Evolutionary conservation across 768 basidiomycete genomes (phyloP).

Genomic region (Cystoderma amianthinum): DNA sequence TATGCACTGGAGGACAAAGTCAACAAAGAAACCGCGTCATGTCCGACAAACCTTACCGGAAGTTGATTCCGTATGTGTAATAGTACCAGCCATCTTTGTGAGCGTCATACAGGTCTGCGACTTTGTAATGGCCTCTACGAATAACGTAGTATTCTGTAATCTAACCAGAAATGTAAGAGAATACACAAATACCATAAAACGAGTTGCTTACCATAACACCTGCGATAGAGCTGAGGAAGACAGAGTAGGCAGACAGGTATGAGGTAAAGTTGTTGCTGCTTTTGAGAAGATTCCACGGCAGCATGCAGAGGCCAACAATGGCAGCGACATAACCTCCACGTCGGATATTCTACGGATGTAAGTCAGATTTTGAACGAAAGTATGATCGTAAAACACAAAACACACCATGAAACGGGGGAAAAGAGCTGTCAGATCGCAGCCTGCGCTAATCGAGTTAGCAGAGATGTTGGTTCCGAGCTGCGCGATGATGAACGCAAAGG

Average conservation of each 20-base stretch:
- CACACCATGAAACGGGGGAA: conserved; percentile 68
- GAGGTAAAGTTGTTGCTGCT: conserved; percentile 72
- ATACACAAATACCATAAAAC: too few relatives aligned
- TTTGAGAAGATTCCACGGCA: conserved; percentile 73
- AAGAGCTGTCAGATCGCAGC: conserved; percentile 76
- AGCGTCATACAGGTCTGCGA: conserved; percentile 62
- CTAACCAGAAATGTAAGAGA: too few relatives aligned
- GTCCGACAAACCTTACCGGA: conserved; percentile 36
- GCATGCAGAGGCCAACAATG: conserved; percentile 66
- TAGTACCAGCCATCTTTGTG: conserved; percentile 61
- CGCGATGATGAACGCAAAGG: conserved; percentile 72
- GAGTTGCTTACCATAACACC: conserved; percentile 66
- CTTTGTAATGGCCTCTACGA: conserved; percentile 61
- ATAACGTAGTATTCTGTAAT: conserved; percentile 78
- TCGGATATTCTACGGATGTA: conserved; percentile 56
- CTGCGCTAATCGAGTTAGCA: conserved; percentile 78
- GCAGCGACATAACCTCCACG: conserved; percentile 83
- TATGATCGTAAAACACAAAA: conserved; percentile 3
- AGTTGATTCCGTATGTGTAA: conserved; percentile 70
- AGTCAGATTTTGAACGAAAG: background rate
- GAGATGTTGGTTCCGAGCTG: conserved; percentile 72
- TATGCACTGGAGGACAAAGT: conserved; percentile 46
- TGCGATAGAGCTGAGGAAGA: conserved; percentile 75
- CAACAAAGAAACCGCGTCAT: background rate
- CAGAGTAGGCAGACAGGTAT: conserved; percentile 77